Evolutionary conservation across 129 eudicot genomes (phyloP), one percentile per base, ranked within the genome.

Genomic region (Oenanthe sinensis): DNA sequence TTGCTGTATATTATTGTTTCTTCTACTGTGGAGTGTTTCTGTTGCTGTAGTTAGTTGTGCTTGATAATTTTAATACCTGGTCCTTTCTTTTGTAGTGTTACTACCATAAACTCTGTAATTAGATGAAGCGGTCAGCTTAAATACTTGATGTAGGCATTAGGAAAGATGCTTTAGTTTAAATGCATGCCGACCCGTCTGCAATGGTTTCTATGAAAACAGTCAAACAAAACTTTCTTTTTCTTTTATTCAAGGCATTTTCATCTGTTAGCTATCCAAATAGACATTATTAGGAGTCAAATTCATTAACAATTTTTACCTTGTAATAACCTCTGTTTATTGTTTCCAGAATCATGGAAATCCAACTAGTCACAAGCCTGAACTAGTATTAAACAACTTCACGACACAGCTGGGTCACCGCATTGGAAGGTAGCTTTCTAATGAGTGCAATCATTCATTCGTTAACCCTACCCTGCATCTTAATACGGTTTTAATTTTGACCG

Each of bases 261-360:
- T 24, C 68, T 20, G 28, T 15, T 67, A 9, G 11, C 49, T 46
- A 46, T 10, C 12, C 49, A 46, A 46, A 46, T 12, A 46, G 12
- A 46, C 49, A 46, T 46, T 3, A 46, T 46, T 46, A 46, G 58
- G 58, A 11, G 33, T 28, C 67, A 58, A n/a, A 58, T n/a, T n/a
- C 33, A 58, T 7, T n/a, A 0, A 52, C 39, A 0, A 19, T 0
- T 6, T 71, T 71, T 72, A 44, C 13, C 49, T 6, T 72, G 15
- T 72, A 43, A 44, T 78, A 8, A 37, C 36, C 58, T 26, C n/a
- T 58, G 16, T 68, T 47, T 45, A 44, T 60, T 80, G 58, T 67
- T 58, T 81, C 65, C 96, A 94, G 98, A 90, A 90, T 88, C 98
- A 94, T 85, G 98, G 98, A 80, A 94, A 91, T 71, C 98, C 98